Base-by-base conservation (phyloP, 129 eudicot species). In the Arctium minus region DNA sequence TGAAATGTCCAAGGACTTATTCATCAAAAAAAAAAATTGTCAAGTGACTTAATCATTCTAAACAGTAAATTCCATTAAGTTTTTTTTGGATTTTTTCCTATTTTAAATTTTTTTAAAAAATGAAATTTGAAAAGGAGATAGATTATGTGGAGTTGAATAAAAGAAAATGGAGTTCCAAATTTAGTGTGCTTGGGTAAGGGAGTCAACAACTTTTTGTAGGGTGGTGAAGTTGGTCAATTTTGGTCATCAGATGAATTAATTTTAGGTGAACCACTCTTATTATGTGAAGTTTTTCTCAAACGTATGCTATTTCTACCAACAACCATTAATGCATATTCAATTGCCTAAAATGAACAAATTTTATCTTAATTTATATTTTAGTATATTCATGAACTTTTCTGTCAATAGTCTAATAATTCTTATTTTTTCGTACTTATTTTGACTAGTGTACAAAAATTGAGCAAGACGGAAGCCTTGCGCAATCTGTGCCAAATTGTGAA, bases 251-350 rank as follows among this genome's bases (percentile, higher is more conserved):
- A 73, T 64, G 76, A 22, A 33, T 33, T 1, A 39, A 64, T 75
- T 79, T 84, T 84, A 84, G 87, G 87, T 84, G 84, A 84, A 84
- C 87, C 87, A 84, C 87, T 84, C 36, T 79, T 29, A 79, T 29
- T 79, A 30, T 68, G 74, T 84, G 35, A 39, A 22, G 46, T 18
- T 64, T 79, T 84, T 35, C 83, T 79, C 76, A 64, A 8, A 18
- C 74, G 72, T 42, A 3, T 56, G 65, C 7, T 56, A 56, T 4
- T 56, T 56, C 27, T 17, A 56, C 27, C 65, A 56, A 56, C 27
- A 56, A 15, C 65, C 65, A 56, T 27, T 56, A 15, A 3, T 1
- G 11, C 11, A 44, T 15, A 50, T 3, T 9, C 11, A 7, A 44
- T 50, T 12, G 50, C 10, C 50, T 42, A 42, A 42, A 42, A 42